These are phyloP conservation scores for Mucor saturninus DNA, from an alignment of 371 early-diverging fungal genomes.

Conservation along the genomic window DNA sequence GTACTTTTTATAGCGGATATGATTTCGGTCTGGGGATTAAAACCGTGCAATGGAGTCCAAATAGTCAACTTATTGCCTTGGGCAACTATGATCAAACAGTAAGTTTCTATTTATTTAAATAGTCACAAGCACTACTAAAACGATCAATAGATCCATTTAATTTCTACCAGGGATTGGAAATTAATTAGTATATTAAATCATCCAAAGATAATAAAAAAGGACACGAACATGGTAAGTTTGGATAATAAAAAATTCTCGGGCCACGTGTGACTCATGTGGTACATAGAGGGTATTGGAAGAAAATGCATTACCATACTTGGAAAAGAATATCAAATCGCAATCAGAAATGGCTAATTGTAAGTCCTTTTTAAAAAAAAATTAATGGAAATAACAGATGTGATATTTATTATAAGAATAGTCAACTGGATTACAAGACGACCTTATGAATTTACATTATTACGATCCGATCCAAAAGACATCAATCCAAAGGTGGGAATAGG, in stretches of 20 bases:
- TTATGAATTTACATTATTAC: constrained; percentile 43
- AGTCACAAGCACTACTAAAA: neutral
- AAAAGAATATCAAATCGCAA: neutral
- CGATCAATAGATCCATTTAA: constrained; percentile 14
- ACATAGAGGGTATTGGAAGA: constrained; percentile 7
- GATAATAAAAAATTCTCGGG: neutral
- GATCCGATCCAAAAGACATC: constrained; percentile 63
- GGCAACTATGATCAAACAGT: constrained; percentile 81
- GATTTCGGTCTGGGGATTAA: constrained; percentile 77
- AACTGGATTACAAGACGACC: constrained; percentile 31
- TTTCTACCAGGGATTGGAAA: constrained; percentile 36
- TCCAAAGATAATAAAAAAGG: constrained; percentile 7
- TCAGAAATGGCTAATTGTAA: neutral
- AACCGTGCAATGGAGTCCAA: constrained; percentile 73
- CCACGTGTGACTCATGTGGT: neutral
- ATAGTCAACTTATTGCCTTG: constrained; percentile 76
- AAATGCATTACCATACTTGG: neutral
- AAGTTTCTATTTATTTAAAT: neutral
- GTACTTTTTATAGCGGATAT: constrained; percentile 57
- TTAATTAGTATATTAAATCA: constrained; percentile 33
- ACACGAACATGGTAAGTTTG: neutral
- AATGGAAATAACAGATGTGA: neutral
- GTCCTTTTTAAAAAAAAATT: neutral
- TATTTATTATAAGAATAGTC: constrained; percentile 5
- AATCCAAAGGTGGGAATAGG: constrained; percentile 68